Percentiles rank a stretch among this genome's conserved stretches.
These are phyloP conservation scores for Volvox africanus DNA, from an alignment of 139 green algal species.

Conservation along the genomic window DNA sequence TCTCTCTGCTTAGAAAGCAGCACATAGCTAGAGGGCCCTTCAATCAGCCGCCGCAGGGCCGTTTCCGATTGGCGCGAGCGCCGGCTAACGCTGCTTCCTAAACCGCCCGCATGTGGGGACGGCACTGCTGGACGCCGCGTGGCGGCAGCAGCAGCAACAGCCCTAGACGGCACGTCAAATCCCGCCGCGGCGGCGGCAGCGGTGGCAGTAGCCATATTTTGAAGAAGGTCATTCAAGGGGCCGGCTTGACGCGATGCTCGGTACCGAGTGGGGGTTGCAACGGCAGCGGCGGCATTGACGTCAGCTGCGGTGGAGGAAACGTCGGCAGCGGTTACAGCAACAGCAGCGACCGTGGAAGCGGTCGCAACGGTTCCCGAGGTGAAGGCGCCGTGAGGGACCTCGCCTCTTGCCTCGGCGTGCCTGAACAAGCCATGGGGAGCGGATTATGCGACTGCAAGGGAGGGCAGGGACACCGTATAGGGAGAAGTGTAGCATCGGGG, in stretches of 20 bases:
- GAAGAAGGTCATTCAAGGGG: too few relatives aligned
- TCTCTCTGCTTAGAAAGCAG: slow-evolving; percentile 14
- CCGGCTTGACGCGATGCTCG: too few relatives aligned
- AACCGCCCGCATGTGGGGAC: too few relatives aligned
- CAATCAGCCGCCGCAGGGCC: not conserved
- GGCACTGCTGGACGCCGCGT: too few relatives aligned
- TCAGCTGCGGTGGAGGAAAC: not conserved
- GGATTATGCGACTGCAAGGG: too few relatives aligned
- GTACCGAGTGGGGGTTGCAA: not conserved
- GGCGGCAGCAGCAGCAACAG: not conserved
- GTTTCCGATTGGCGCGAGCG: not conserved
- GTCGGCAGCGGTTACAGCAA: not conserved
- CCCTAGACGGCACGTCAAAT: not conserved
- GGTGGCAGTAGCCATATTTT: not conserved
- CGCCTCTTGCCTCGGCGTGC: not conserved
- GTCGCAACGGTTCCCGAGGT: not conserved
- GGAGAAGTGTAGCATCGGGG: too few relatives aligned
- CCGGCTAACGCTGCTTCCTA: not conserved
- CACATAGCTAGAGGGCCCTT: slow-evolving; percentile 25
- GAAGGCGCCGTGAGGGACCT: not conserved
- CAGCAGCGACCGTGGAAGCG: not conserved
- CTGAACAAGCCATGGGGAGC: too few relatives aligned
- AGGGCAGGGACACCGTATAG: too few relatives aligned
- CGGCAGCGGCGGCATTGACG: not conserved
- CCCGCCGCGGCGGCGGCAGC: too few relatives aligned